These are phyloP conservation scores for Trichothecium roseum DNA, from an alignment of 2,329 filamentous ascomycete species.

Conservation along the genomic window DNA sequence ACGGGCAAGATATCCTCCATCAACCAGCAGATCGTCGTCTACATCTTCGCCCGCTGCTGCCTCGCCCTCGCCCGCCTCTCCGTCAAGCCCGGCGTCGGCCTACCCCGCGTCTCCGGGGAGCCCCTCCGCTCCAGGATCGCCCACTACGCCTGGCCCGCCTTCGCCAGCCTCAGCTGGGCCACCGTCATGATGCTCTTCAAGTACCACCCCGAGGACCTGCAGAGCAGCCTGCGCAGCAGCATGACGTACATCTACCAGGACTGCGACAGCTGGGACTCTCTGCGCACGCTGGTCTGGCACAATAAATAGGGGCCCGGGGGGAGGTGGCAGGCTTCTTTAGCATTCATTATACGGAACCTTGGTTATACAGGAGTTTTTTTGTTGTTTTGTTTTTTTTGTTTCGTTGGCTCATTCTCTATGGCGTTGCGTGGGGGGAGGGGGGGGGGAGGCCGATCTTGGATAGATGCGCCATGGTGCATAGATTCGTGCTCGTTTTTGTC, in stretches of 20 bases:
- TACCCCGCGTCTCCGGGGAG: constrained; percentile 40
- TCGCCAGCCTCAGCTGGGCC: constrained; percentile 85
- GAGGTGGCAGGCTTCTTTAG: not conserved
- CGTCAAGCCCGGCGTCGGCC: constrained; percentile 51
- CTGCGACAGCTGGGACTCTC: constrained; percentile 78
- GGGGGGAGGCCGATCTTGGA: not conserved
- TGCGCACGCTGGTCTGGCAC: constrained; percentile 77
- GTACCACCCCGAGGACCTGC: constrained; percentile 82
- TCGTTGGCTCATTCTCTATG: too few species aligned
- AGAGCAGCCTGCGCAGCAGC: constrained; percentile 82
- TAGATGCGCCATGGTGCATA: not conserved
- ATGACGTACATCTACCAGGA: constrained; percentile 97
- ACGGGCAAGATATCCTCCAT: constrained; percentile 64
- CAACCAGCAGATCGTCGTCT: constrained; percentile 96
- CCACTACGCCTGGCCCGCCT: constrained; percentile 80
- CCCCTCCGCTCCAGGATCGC: constrained; percentile 39
- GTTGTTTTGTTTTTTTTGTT: too few species aligned
- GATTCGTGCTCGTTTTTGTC: too few species aligned
- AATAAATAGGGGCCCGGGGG: constrained; percentile 50
- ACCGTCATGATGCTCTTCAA: constrained; percentile 92
- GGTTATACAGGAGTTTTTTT: too few species aligned
- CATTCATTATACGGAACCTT: too few species aligned
- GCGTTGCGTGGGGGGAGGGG: too few species aligned
- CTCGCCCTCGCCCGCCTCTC: constrained; percentile 76
- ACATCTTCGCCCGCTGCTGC: constrained; percentile 87